Evolutionary conservation across 2,329 filamentous ascomycete species (phyloP), one percentile per base, ranked within the genome.

Genomic region (Aspergillus sp.): DNA sequence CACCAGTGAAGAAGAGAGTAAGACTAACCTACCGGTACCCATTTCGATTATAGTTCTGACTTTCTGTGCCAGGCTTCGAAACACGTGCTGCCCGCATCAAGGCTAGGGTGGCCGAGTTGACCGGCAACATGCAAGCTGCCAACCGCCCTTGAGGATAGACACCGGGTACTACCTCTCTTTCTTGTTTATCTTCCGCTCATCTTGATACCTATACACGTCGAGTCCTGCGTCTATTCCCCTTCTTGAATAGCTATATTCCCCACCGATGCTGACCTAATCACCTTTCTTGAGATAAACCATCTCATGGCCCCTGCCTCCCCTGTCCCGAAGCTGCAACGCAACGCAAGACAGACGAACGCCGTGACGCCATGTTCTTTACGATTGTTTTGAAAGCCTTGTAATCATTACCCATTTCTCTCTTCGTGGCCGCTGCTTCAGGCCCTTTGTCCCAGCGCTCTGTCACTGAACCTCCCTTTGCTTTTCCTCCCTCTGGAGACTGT

Each of bases 31-130:
- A 23, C 17, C 15, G 8, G 54, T 56, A 43, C 57, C 58, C 49
- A 17, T 31, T 50, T 17, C 19, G 15, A 30, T 17, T 54, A 50
- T 31, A 23, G 47, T 59, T 55, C 74, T 79, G 68, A 79, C 64
- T 30, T 56, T 59, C 28, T 53, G 41, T 19, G 52, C 34, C 68
- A 96, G 92, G 93, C 41, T 98, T 98, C 72, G 95, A 99, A 78
- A 93, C 93, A 53, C 91, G 95, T 68, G 95, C 98, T 62, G 95
- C 95, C 53, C 91, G 95, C 66, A 99, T 99, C 85, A 98, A 97
- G 81, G 95, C 95, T 63, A 90, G 95, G 64, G 95, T 99, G 61
- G 95, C 95, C 56, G 93, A 97, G 77, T 81, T 99, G 70, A 99
- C 95, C 2, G 90, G 90, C 70, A 91, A 91, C 77, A 91, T 91